These are phyloP conservation scores for Eucalyptus albens DNA, from an alignment of 345 rosid species.

Conservation along the genomic window DNA sequence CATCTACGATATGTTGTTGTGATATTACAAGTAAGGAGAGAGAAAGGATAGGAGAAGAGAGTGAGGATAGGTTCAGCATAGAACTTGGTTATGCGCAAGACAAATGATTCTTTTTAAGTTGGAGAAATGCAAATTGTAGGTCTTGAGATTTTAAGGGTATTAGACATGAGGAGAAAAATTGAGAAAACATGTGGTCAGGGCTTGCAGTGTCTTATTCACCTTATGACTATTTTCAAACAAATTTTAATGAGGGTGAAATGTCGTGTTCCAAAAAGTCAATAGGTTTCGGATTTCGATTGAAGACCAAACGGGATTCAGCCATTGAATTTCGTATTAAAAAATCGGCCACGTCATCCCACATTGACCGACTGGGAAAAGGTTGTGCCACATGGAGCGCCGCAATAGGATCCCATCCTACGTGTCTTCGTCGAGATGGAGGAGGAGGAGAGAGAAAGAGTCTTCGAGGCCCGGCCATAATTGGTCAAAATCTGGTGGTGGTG, in stretches of 20 bases:
- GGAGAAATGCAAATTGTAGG: neutral
- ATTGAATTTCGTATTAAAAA: neutral
- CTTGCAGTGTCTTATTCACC: neutral
- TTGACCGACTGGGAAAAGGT: neutral
- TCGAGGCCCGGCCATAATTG: neutral
- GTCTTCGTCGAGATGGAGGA: neutral
- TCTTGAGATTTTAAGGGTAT: neutral
- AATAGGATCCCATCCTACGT: neutral
- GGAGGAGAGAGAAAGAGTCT: neutral
- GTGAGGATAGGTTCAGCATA: neutral
- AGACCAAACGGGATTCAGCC: neutral
- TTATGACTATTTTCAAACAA: neutral
- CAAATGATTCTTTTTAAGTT: neutral
- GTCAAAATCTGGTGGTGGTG: neutral
- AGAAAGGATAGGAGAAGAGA: neutral
- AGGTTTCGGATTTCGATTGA: neutral
- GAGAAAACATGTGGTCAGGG: neutral
- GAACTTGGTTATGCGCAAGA: neutral
- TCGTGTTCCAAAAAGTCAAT: neutral
- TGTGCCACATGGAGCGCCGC: neutral
- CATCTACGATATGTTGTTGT: neutral
- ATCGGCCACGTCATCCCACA: neutral
- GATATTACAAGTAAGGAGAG: neutral
- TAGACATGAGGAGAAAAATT: neutral
- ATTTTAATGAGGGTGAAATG: neutral